Evolutionary conservation across 2,329 filamentous ascomycete species (phyloP).

Genomic region (Sphaerostilbella broomeana): DNA sequence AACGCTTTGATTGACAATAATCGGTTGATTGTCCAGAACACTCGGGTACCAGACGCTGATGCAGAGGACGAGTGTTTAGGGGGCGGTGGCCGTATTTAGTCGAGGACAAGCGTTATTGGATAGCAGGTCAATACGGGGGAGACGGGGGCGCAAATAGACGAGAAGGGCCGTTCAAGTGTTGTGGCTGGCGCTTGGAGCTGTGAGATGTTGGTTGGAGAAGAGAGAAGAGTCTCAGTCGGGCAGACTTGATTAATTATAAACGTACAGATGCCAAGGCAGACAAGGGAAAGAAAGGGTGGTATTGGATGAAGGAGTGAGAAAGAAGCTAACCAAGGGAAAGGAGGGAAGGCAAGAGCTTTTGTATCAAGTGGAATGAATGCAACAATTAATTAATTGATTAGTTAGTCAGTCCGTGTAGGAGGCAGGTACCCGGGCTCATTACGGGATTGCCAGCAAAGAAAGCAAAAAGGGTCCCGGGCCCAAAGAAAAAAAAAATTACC

Average conservation of each 20-base stretch:
- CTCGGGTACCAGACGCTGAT: conserved; percentile 20
- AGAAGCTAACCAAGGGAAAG: conserved; percentile 13
- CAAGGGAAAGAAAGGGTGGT: conserved; percentile 1
- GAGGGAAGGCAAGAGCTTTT: conserved; percentile 21
- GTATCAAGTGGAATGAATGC: conserved; percentile 14
- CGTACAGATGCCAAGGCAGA: too few species aligned
- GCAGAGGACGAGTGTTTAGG: conserved; percentile 11
- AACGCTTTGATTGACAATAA: conserved; percentile 14
- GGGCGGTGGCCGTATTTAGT: conserved; percentile 16
- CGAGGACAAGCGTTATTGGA: conserved; percentile 11
- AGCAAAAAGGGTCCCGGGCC: background rate
- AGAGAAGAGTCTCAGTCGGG: too few species aligned
- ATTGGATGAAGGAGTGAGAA: conserved; percentile 11
- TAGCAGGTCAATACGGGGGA: too few species aligned
- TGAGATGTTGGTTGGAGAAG: conserved; percentile 3
- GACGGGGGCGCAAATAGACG: too few species aligned
- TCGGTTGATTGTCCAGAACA: too few species aligned
- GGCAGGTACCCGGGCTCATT: conserved; percentile 9
- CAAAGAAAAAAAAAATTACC: conserved; percentile 3
- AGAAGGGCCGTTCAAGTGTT: background rate
- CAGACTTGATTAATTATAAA: too few species aligned
- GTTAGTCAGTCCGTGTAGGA: too few species aligned
- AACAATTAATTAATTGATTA: background rate
- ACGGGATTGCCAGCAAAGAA: conserved; percentile 2
- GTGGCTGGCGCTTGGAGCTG: background rate